Base-by-base conservation (phyloP, 306 rosid species). In the Cajanus cajan region DNA sequence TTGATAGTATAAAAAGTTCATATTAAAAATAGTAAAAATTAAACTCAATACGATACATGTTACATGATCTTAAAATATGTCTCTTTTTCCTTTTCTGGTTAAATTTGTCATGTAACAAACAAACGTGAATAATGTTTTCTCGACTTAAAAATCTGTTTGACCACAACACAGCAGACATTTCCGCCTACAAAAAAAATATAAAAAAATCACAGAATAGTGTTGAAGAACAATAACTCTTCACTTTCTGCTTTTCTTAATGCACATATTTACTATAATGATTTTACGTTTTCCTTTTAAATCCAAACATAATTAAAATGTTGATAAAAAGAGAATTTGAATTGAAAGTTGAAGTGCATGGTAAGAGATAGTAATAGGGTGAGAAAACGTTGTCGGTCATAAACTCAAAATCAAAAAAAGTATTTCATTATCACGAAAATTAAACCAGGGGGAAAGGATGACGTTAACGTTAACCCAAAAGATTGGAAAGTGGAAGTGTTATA, bases 401-500 rank as follows among this genome's bases (percentile, higher is more conserved):
- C 82, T 70, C 18, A 16, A 74, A 76, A 50, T 70, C 13, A 8
- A 31, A 57, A 70, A 68, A 82, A 82, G 78, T 76, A 51, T 34
- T 43, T 41, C 15, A 62, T 25, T 57, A 41, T 77, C 85, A 69
- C 82, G 85, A 69, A 82, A 76, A 7, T 15, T 71, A 70, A 62
- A 51, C 54, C 37, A 76, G 64, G 58, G 57, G 21, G 13, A 36
- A 76, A 77, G 40, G 21, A 39, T 50, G 85, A 76, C 3, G 63
- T 70, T 50, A 76, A 70, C 28, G 54, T 70, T 61, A 76, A 70
- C 59, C 28, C 73, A 76, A 78, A 76, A 45, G 54, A 50, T 6
- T 66, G 75, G 58, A 51, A 77, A 66, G 66, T 41, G 76, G 36
- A 25, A 58, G 36, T 68, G 76, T 77, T 66, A 25, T 34, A 52